A percentile compares a stretch with the other conserved stretches of the same genome.
These are phyloP conservation scores for Phytophthora aleatoria DNA, from an alignment of 352 stramenopile genomes.

Conservation along the genomic window DNA sequence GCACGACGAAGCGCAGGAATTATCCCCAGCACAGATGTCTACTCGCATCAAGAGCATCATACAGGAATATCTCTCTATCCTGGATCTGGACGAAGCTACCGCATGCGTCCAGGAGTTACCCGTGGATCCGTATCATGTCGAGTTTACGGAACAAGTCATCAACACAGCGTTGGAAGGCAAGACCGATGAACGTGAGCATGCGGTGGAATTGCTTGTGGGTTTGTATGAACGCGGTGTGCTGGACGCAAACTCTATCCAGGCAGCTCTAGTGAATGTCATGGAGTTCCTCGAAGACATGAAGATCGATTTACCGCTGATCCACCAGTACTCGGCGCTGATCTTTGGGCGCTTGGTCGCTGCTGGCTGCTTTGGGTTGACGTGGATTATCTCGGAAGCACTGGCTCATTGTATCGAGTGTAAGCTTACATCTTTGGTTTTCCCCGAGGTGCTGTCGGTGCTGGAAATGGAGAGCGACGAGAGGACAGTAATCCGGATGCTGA, in stretches of 20 bases:
- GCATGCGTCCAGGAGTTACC: constrained; percentile 77
- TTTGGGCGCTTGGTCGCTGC: constrained; percentile 76
- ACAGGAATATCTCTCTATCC: constrained; percentile 81
- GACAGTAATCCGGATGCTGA: constrained; percentile 77
- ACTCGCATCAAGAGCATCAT: constrained; percentile 89
- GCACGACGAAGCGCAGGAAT: constrained; percentile 24
- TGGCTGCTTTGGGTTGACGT: constrained; percentile 85
- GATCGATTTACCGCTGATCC: constrained; percentile 85
- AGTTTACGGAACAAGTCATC: constrained; percentile 76
- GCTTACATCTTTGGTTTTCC: constrained; percentile 70
- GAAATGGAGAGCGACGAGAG: constrained; percentile 68
- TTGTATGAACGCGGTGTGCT: constrained; percentile 74
- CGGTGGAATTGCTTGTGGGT: constrained; percentile 75
- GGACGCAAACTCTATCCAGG: constrained; percentile 75
- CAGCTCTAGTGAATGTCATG: constrained; percentile 66
- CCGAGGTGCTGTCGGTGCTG: constrained; percentile 75
- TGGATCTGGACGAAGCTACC: constrained; percentile 77
- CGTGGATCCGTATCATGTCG: constrained; percentile 45
- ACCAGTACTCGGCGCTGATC: constrained; percentile 78
- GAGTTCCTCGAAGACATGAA: constrained; percentile 88
- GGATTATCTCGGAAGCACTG: constrained; percentile 71
- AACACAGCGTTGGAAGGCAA: constrained; percentile 82
- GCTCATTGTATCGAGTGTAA: constrained; percentile 63
- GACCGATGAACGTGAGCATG: constrained; percentile 63
- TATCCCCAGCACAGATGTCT: constrained; percentile 52